These are phyloP conservation scores for Phytophthora capsici DNA, from an alignment of 352 stramenopile species.

Conservation along the genomic window DNA sequence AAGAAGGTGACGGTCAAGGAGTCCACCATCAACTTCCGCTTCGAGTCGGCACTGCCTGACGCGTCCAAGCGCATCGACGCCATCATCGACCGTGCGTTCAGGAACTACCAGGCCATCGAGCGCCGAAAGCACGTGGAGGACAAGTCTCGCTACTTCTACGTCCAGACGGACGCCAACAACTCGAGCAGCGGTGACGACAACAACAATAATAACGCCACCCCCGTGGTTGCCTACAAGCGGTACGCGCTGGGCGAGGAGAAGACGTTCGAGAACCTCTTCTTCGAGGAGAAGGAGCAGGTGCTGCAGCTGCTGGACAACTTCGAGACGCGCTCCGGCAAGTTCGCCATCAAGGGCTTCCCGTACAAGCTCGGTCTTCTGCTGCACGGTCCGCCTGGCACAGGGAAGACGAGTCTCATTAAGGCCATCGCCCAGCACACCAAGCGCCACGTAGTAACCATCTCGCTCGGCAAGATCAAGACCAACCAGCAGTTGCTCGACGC, in stretches of 20 bases:
- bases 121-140: conserved; percentile 44
- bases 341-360: conserved; percentile 87
- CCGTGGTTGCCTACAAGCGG: conserved; percentile 56
- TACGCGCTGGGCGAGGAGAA: conserved; percentile 89
- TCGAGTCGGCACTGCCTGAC: conserved; percentile 34
- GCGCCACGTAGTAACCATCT: conserved; percentile 83
- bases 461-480: conserved; percentile 75
- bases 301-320: conserved; percentile 84
- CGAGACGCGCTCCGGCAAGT: conserved; percentile 68
- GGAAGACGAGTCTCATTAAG: conserved; percentile 93
- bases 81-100: conserved; percentile 47
- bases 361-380: conserved; percentile 91
- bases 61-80: conserved; percentile 48
- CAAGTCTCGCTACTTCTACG: conserved; percentile 58
- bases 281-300: conserved; percentile 77
- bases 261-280: conserved; percentile 91
- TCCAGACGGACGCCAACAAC: conserved; percentile 25
- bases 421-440: conserved; percentile 81
- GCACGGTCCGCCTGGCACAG: conserved; percentile 86
- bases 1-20: conserved; percentile 35
- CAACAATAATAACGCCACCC: conserved; percentile 9
- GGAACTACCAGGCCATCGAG: conserved; percentile 45
- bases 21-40: conserved; percentile 38
- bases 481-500: conserved; percentile 86
- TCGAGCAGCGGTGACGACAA: conserved; percentile 21